Evolutionary conservation across 352 stramenopile species (phyloP), one percentile per base, ranked within the genome.

Genomic region (Peronospora tabacina): DNA sequence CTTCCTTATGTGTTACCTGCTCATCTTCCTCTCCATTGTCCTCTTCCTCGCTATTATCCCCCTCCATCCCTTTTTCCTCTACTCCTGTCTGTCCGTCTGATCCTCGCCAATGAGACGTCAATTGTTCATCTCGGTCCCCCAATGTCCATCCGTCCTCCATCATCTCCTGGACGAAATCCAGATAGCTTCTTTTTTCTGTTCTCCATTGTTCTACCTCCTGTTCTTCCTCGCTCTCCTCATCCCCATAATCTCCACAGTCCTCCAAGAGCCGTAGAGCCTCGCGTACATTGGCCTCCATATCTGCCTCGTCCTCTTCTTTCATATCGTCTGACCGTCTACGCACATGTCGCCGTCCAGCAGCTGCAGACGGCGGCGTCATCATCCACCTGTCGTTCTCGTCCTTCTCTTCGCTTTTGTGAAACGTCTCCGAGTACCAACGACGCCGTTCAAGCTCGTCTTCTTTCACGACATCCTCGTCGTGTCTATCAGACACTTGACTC

Each of bases 81-180:
- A 40, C 52, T 17, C 46, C 44, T 13, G 36, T 16, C 24, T 41
- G 41, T 36, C 29, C 32, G 24, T 47, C 49, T 1, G 32, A 6
- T 5, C 28, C 49, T 40, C 19, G 54, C 56, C 55, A 66, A 16
- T 53, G 33, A 28, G 26, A 0, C 15, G 6, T 35, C 9, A 6
- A 12, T 11, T 57, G 44, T 13, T 26, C 35, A 19, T 59, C 39
- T 45, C 26, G 48, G 33, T 59, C 46, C 7, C 59, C 58, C 33
- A 58, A 16, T 0, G 42, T 66, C 66, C 66, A 75, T 15, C 37
- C 54, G 24, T 66, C 59, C 34, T 72, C 63, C 58, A 74, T 69
- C 26, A 66, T 54, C 28, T 74, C 58, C 22, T 81, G 62, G n/a
- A 82, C 60, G 57, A 81, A 74, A 39, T 81, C 74, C 39, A 81